phyloP scores from a whole-genome alignment of 352 stramenopile species.

The Globisporangium polare region DNA sequence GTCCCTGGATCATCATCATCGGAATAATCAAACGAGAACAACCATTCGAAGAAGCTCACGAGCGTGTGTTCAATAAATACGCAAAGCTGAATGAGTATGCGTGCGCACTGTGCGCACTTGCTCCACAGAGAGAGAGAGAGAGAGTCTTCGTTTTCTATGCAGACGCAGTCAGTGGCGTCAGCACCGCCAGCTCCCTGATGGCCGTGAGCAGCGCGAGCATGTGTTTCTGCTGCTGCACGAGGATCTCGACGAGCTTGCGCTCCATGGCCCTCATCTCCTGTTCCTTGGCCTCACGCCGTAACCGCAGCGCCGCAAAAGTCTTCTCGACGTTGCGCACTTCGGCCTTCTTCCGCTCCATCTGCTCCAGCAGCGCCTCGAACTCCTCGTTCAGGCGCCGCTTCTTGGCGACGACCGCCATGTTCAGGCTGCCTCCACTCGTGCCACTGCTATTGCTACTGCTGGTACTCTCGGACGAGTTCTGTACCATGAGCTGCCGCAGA shows the following conservation, averaged over 20 bases:
- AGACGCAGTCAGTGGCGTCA: not conserved
- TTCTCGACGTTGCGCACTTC: constrained; percentile 60
- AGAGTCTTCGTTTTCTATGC: not conserved
- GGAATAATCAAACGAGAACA: constrained; percentile 10
- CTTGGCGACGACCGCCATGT: constrained; percentile 64
- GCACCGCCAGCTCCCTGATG: constrained; percentile 31
- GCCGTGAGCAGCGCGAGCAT: constrained; percentile 49
- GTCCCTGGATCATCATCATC: not conserved
- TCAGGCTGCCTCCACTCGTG: constrained; percentile 25
- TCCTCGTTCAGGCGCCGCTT: constrained; percentile 83
- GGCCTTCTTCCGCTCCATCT: constrained; percentile 62
- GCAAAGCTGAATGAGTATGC: not conserved
- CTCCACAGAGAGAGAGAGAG: no score
- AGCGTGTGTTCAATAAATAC: not conserved
- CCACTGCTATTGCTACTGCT: constrained; percentile 2
- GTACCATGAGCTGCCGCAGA: constrained; percentile 62
- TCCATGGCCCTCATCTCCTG: constrained; percentile 72
- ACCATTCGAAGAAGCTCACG: not conserved
- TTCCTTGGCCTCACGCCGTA: constrained; percentile 67
- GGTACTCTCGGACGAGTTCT: constrained; percentile 17
- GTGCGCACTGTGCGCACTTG: no score
- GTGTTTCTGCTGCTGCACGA: constrained; percentile 83
- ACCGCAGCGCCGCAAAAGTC: constrained; percentile 50
- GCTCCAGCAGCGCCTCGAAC: constrained; percentile 69
- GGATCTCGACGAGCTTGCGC: constrained; percentile 77